Evolutionary conservation across 1,139 yeast genomes (phyloP), one percentile per base, ranked within the genome.

Genomic region (Scheffersomyces cryptocercus): DNA sequence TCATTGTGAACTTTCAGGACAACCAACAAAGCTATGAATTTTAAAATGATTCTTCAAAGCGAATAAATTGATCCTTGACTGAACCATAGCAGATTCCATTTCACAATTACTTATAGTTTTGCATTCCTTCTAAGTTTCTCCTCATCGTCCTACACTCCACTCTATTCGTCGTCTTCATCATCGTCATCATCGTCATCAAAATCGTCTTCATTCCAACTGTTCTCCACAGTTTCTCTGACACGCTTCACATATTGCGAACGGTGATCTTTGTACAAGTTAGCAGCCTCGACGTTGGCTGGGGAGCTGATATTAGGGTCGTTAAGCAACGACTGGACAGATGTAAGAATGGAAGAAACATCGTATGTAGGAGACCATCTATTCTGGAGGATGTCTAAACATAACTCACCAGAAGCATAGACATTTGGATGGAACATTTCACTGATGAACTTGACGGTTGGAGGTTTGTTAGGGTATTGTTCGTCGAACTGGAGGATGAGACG

Each of bases 351-450:
- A n/a, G 97, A 91, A 35, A 93, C 99, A 61, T 95, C 99, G 61
- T 93, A 95, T 0, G 99, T 95, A 12, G 99, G 99, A 16, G 96
- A 87, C 99, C 99, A 93, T 61, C 98, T 77, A 69, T 93, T 95
- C 61, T 93, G 99, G 52, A 93, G 74, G 53, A 93, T 93, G 68
- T 95, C 99, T 52, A 93, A 78, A 70, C 99, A 93, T 51, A 93
- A 81, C 60, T 93, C 99, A 29, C 99, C 99, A 38, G 85, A 80
- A 16, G 96, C 96, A 61, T 93, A 93, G 6, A 93, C 98, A 62
- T 93, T 93, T 6, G 99, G 99, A 63, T 93, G 99, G 65, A 95
- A 93, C 97, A 93, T 93, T 57, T 88, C 95, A 50, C 95, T 84
- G 38, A 91, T 74, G 62, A 93, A 93, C 61, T 88, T 86, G 39